Conservation (phyloP, 768 basidiomycete species). For the Naematelia encephala region DNA sequence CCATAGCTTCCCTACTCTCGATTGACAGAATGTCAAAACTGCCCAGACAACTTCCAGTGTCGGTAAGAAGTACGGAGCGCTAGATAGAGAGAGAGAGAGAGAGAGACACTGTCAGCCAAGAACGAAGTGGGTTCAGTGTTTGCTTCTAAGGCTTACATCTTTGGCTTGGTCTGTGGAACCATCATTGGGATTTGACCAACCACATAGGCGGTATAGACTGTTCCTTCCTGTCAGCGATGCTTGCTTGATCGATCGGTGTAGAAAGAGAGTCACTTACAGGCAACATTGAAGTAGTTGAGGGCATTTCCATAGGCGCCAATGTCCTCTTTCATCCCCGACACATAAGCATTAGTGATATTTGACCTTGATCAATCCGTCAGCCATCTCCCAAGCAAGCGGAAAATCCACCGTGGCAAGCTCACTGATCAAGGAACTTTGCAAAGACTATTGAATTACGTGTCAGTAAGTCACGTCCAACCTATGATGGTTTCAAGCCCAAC, state of each 20-base stretch:
- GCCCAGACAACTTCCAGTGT: constrained; percentile 28
- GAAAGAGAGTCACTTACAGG: constrained; percentile 10
- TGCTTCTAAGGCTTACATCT: constrained; percentile 11
- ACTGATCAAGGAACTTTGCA: constrained; percentile 15
- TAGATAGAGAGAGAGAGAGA: not conserved
- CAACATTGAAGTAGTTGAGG: constrained; percentile 26
- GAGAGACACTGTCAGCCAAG: no score
- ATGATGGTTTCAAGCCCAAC: not conserved
- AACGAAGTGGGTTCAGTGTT: no score
- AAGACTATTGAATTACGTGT: no score
- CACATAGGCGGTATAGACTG: constrained; percentile 12
- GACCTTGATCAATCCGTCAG: constrained; percentile 1
- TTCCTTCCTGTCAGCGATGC: constrained; percentile 1
- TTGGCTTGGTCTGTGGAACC: constrained; percentile 21
- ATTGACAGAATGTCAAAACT: constrained; percentile 22
- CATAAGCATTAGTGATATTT: constrained; percentile 39
- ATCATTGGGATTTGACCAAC: constrained; percentile 35
- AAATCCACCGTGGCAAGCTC: no score
- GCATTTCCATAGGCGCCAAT: constrained; percentile 28
- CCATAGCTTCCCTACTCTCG: constrained; percentile 16
- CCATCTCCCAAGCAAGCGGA: not conserved
- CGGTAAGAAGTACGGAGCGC: constrained; percentile 27
- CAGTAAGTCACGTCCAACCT: no score
- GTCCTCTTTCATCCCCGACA: constrained; percentile 39
- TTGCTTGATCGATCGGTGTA: constrained; percentile 1